Evolutionary conservation across 306 rosid species (phyloP).

Genomic region (Vicia faba): DNA sequence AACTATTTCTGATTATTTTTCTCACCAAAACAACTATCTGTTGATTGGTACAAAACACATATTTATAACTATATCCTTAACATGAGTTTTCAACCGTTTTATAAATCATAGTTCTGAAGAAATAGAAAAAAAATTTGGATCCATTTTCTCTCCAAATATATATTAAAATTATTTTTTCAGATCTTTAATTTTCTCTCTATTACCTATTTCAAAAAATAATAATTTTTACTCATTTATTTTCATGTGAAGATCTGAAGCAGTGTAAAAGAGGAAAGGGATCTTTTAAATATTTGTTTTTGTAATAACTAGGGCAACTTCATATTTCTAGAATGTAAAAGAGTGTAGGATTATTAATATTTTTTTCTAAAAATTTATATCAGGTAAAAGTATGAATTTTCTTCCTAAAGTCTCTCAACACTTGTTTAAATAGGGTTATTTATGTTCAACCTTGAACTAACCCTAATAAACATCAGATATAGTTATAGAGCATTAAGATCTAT

Average conservation of each 20-base stretch:
- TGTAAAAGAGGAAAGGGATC: not conserved
- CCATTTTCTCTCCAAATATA: not conserved
- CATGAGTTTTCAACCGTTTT: constrained; percentile 1
- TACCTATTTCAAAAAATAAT: not conserved
- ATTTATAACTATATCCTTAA: not conserved
- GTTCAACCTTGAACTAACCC: constrained; percentile 29
- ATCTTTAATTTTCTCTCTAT: constrained; percentile 26
- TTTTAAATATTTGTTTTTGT: constrained; percentile 2
- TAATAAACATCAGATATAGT: not conserved
- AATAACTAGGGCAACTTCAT: constrained; percentile 41
- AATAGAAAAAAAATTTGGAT: not conserved
- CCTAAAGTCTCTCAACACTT: not conserved
- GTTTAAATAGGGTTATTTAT: constrained; percentile 12
- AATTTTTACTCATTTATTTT: constrained; percentile 10
- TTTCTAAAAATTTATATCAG: too few species aligned
- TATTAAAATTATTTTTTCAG: not conserved
- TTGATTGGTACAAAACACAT: constrained; percentile 6
- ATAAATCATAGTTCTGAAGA: not conserved
- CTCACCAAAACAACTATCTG: not conserved
- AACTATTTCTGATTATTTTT: too few species aligned
- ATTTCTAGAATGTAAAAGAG: not conserved
- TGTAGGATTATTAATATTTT: not conserved
- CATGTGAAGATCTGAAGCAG: constrained; percentile 39
- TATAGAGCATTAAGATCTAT: too few species aligned
- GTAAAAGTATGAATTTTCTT: too few species aligned